Conservation (phyloP, 345 rosid species). For the Boechera retrofracta region DNA sequence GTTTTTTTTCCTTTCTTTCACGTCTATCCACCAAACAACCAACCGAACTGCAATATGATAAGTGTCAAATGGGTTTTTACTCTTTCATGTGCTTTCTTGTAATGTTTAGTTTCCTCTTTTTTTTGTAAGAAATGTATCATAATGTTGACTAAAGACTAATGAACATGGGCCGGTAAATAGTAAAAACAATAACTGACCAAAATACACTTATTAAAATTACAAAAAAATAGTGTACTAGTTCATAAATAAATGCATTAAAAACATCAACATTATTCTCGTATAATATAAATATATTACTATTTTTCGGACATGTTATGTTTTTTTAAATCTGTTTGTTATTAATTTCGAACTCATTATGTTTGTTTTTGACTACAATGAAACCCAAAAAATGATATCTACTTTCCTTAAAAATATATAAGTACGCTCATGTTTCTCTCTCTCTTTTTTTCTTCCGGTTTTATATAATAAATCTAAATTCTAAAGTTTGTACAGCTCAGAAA, state of each 20-base stretch:
- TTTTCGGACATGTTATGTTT: neutral
- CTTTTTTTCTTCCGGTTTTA: no score
- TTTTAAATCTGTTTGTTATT: no score
- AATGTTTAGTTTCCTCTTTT: neutral
- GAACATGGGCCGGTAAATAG: constrained; percentile 29
- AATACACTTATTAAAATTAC: neutral
- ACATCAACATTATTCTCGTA: neutral
- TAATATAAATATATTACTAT: neutral
- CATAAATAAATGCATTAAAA: neutral
- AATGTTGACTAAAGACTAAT: constrained; percentile 28
- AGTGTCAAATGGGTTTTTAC: constrained; percentile 25
- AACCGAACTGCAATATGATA: constrained; percentile 28
- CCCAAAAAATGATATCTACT: no score
- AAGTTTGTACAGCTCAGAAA: no score
- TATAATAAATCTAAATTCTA: no score
- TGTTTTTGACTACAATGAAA: no score
- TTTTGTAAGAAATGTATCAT: constrained; percentile 15
- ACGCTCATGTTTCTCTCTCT: no score
- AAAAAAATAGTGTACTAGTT: neutral
- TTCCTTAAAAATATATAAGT: no score
- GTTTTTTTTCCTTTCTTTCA: constrained; percentile 1
- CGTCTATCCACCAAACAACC: constrained; percentile 30
- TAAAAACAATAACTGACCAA: constrained; percentile 33
- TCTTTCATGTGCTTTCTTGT: neutral
- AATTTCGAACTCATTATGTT: no score